These are phyloP conservation scores for Paratinospora sagittata DNA, from an alignment of 164 flowering plant species.

Conservation along the genomic window DNA sequence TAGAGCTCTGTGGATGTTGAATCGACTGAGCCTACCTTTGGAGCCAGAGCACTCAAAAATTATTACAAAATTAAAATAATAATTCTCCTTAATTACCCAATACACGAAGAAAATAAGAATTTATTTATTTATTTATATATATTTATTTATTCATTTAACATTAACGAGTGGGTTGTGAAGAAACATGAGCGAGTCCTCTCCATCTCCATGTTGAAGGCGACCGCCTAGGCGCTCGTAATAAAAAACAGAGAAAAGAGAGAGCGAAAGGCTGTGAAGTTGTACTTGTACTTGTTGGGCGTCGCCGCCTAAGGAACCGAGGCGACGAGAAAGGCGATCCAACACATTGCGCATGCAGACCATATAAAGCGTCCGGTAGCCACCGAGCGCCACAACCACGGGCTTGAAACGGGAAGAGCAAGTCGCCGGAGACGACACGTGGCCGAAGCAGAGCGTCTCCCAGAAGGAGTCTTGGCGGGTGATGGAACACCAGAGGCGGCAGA, in stretches of 20 bases:
- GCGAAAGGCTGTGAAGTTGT: constrained; percentile 29
- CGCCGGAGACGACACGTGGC: constrained; percentile 55
- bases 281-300: constrained; percentile 23
- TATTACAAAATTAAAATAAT: no score
- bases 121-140: no score
- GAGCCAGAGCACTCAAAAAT: no score
- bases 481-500: constrained; percentile 74
- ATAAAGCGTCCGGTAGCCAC: constrained; percentile 71
- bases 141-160: constrained; percentile 7
- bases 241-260: constrained; percentile 72
- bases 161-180: constrained; percentile 53
- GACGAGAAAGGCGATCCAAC: constrained; percentile 35
- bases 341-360: constrained; percentile 58
- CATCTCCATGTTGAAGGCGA: neutral
- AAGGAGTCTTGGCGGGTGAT: constrained; percentile 58
- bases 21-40: no score
- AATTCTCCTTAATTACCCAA: no score
- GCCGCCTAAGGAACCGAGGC: no score
- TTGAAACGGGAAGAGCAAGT: constrained; percentile 22
- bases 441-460: constrained; percentile 85
- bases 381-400: constrained; percentile 65
- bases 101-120: no score
- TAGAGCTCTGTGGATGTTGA: no score
- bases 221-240: constrained; percentile 63
- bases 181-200: constrained; percentile 54